Evolutionary conservation across 371 early-diverging fungal species (phyloP), one percentile per base, ranked within the genome.

Genomic region (Lichtheimia ornata): DNA sequence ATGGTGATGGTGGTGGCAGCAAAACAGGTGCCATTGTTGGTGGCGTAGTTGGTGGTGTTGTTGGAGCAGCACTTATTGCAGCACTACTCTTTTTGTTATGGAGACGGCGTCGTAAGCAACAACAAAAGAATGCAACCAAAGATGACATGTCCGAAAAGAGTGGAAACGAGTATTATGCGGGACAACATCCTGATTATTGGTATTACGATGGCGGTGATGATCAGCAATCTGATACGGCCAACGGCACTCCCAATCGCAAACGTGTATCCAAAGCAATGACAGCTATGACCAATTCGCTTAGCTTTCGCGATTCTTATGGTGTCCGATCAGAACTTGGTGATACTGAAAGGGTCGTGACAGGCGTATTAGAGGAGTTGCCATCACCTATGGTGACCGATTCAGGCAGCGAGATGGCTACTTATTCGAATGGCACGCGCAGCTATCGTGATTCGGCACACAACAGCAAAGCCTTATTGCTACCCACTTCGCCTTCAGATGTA

Each of bases 301-400:
- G 59, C 41, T 50, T 47, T 5, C 64, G 49, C 28, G 64, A 54
- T 20, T 58, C 59, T 9, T 27, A 18, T 7, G 28, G 18, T 25
- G 22, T 45, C 14, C 62, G 62, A 20, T 65, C 65, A 11, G 76
- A 76, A 40, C 51, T 76, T 27, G 76, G 76, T 14, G 76, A 76
- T 62, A 70, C 71, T 7, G 76, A 70, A 50, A 63, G 54, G 25
- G 65, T 72, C 0, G 54, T 65, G 14, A 72, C 76, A 20, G 73
- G 73, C n/a, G 66, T 76, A 13, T 56, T 76, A 17, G 69, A 65
- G 50, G 69, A 61, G 5, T 15, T 62, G 1, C 35, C 22, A 14
- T 61, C 61, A 20, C 65, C 57, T n/a, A 35, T 35, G 35, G 11
- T 35, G 11, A 57, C 52, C 15, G 56, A 53, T 17, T 52, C 61